Conservation (phyloP, 139 green algal species). For the Dunaliella primolecta region DNA sequence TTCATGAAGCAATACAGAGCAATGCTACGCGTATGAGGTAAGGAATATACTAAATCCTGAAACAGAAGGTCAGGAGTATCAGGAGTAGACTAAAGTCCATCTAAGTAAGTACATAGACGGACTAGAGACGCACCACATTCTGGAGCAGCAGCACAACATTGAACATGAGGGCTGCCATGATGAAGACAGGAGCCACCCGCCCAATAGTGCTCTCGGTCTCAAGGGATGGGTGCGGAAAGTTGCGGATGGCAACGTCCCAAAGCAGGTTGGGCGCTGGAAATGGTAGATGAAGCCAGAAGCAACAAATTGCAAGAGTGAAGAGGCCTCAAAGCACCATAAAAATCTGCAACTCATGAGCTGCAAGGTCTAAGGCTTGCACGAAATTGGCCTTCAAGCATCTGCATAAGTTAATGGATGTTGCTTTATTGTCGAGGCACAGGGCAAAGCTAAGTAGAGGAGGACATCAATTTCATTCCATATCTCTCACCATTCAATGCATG, state of each 20-base stretch:
- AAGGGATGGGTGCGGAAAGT: slow-evolving; percentile 44
- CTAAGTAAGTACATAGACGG: background rate
- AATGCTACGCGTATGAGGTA: too few relatives aligned
- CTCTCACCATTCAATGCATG: background rate
- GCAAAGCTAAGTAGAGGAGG: too few relatives aligned
- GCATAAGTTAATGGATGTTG: background rate
- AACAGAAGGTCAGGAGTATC: too few relatives aligned
- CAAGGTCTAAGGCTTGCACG: background rate
- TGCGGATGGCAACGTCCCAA: slow-evolving; percentile 16
- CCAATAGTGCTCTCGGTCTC: slow-evolving; percentile 8
- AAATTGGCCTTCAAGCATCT: background rate
- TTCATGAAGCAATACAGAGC: too few relatives aligned
- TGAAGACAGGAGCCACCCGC: slow-evolving; percentile 37
- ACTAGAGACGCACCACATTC: slow-evolving; percentile 20
- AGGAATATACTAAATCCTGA: too few relatives aligned
- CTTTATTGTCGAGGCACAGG: background rate
- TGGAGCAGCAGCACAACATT: slow-evolving; percentile 42
- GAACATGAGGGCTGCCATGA: slow-evolving; percentile 36
- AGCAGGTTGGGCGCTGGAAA: slow-evolving; percentile 6
- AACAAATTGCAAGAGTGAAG: background rate
- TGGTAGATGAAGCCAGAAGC: background rate
- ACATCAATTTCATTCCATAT: too few relatives aligned
- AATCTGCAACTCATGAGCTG: background rate
- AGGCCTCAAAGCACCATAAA: background rate
- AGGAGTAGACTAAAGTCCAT: too few relatives aligned